These are phyloP conservation scores for Dalbergia oliveri DNA, from an alignment of 306 rosid genomes.

Conservation along the genomic window DNA sequence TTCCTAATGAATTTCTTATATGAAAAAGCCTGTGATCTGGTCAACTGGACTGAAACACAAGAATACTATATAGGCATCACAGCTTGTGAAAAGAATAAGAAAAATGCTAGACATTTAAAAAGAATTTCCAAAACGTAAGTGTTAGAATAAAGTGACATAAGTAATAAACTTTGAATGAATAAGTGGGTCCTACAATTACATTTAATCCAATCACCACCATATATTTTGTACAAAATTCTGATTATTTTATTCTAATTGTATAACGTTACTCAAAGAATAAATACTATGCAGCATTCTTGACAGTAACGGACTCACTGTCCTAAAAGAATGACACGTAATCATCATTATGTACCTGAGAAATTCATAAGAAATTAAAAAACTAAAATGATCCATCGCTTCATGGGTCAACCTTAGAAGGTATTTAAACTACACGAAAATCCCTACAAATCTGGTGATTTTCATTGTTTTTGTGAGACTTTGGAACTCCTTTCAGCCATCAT, in stretches of 20 bases:
- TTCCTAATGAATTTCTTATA: conserved; percentile 23
- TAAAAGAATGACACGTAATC: conserved; percentile 51
- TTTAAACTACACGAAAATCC: conserved; percentile 56
- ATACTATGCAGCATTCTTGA: conserved; percentile 25
- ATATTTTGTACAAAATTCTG: no score
- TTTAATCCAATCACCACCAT: no score
- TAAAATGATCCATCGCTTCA: not conserved
- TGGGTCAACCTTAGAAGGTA: conserved; percentile 46
- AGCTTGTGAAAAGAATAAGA: conserved; percentile 10
- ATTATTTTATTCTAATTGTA: no score
- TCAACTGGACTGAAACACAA: conserved; percentile 33
- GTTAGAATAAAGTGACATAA: no score
- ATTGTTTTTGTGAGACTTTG: conserved; percentile 36
- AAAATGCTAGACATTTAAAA: no score
- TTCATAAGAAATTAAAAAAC: conserved; percentile 1
- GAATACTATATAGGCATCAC: not conserved
- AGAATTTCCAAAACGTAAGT: no score
- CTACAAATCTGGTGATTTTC: conserved; percentile 64
- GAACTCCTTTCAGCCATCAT: conserved; percentile 28
- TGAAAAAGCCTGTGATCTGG: conserved; percentile 33
- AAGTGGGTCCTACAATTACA: no score
- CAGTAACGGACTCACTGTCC: conserved; percentile 30
- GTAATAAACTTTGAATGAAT: no score
- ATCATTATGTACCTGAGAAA: conserved; percentile 45
- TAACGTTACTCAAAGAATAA: not conserved